Conservation (phyloP, 495 filamentous ascomycete genomes). For the Podospora conica region DNA sequence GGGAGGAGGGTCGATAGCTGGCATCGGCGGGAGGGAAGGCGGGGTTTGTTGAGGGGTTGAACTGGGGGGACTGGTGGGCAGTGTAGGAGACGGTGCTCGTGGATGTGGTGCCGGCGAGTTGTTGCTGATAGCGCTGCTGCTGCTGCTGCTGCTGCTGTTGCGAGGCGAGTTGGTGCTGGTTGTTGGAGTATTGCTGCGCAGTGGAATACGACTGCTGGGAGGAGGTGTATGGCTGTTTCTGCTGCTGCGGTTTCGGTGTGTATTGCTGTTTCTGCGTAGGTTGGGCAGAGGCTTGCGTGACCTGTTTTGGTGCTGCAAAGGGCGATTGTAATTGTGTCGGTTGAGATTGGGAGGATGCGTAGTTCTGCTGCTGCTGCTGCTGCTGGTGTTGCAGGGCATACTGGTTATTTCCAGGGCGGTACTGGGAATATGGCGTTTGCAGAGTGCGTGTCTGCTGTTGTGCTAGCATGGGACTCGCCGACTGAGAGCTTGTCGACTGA, state of each 20-base stretch:
- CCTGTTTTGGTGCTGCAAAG: constrained; percentile 21
- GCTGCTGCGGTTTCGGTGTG: constrained; percentile 15
- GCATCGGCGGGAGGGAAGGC: constrained; percentile 31
- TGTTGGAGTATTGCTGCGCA: constrained; percentile 27
- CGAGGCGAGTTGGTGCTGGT: constrained; percentile 22
- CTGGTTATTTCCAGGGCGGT: constrained; percentile 15
- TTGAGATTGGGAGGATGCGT: constrained; percentile 14
- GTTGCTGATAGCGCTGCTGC: constrained; percentile 41
- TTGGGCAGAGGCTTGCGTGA: constrained; percentile 14
- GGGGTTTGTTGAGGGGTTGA: constrained; percentile 33
- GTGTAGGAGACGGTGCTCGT: constrained; percentile 30
- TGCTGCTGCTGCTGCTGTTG: too few species aligned
- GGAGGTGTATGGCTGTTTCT: constrained; percentile 15
- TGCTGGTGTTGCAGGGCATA: constrained; percentile 19
- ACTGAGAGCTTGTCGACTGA: constrained; percentile 21
- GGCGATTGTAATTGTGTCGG: constrained; percentile 23
- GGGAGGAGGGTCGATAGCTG: constrained; percentile 33
- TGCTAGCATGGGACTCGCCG: constrained; percentile 12
- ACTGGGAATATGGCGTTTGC: constrained; percentile 21
- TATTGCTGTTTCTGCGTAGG: constrained; percentile 19
- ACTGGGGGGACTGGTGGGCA: constrained; percentile 40
- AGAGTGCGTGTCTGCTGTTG: constrained; percentile 15
- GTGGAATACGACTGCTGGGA: constrained; percentile 20
- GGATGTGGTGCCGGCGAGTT: constrained; percentile 33
- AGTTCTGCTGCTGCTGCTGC: constrained; percentile 10